A percentile compares a stretch with the other conserved stretches of the same genome.
Conservation (phyloP, 208 protist genomes). For the Leptomonas pyrrhocoris region DNA sequence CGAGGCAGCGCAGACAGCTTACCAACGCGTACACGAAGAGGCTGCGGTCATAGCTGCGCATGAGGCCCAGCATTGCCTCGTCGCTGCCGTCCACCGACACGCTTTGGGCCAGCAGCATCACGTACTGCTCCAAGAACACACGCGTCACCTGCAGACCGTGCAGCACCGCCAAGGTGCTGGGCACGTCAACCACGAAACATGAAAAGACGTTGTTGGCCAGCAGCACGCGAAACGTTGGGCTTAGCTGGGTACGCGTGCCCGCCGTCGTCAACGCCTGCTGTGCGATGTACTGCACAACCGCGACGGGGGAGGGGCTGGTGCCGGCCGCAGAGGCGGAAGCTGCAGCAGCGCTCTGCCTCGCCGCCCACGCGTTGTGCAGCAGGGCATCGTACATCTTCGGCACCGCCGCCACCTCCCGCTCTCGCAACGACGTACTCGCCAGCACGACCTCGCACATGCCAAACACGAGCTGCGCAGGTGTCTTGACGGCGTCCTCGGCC, state of each 20-base stretch:
- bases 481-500: slow-evolving; percentile 34
- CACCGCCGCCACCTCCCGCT: slow-evolving; percentile 65
- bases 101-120: slow-evolving; percentile 24
- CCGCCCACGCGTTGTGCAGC: slow-evolving; percentile 70
- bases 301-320: slow-evolving; percentile 6
- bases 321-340: not conserved
- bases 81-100: slow-evolving; percentile 19
- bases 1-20: slow-evolving; percentile 22
- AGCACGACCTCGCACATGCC: slow-evolving; percentile 69
- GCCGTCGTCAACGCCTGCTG: slow-evolving; percentile 39
- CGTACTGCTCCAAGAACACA: slow-evolving; percentile 66
- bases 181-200: slow-evolving; percentile 51
- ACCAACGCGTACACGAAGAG: slow-evolving; percentile 68
- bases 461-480: slow-evolving; percentile 74
- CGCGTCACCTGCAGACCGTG: slow-evolving; percentile 30
- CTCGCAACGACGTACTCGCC: slow-evolving; percentile 34
- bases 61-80: slow-evolving; percentile 26
- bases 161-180: slow-evolving; percentile 44
- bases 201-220: slow-evolving; percentile 77
- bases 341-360: not conserved
- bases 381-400: slow-evolving; percentile 74
- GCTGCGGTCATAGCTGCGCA: slow-evolving; percentile 76
- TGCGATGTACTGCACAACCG: slow-evolving; percentile 47
- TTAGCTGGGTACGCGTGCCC: slow-evolving; percentile 35
- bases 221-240: slow-evolving; percentile 59